Evolutionary conservation across 2,329 filamentous ascomycete genomes (phyloP).

Genomic region (Colletotrichum neosansevieriae): DNA sequence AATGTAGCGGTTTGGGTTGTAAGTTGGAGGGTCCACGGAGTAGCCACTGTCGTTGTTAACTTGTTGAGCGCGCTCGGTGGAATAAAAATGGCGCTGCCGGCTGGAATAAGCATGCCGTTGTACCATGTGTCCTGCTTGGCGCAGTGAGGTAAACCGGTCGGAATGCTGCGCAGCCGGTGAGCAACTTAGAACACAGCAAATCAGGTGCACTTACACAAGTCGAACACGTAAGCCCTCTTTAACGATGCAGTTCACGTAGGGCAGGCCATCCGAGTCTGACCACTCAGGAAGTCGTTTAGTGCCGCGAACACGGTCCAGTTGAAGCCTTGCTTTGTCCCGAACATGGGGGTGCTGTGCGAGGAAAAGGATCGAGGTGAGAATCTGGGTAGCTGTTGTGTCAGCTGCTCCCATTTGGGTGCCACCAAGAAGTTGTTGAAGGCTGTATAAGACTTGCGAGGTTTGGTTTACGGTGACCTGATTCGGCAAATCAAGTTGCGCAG

Average conservation of each 20-base stretch:
- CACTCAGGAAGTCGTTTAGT: constrained; percentile 51
- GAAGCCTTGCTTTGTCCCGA: constrained; percentile 53
- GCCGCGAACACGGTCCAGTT: constrained; percentile 55
- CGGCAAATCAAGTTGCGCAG: too few species aligned
- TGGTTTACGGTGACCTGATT: too few species aligned
- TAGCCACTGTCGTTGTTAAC: constrained; percentile 48
- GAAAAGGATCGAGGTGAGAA: constrained; percentile 53
- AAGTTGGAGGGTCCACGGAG: constrained; percentile 46
- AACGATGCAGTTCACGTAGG: constrained; percentile 55
- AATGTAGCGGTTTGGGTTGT: constrained; percentile 46
- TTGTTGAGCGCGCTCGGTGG: constrained; percentile 52
- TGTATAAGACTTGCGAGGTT: constrained; percentile 21
- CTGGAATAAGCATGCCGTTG: constrained; percentile 55
- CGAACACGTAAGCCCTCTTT: constrained; percentile 59
- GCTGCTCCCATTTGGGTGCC: constrained; percentile 51
- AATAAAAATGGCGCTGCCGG: constrained; percentile 52
- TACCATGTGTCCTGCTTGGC: constrained; percentile 51
- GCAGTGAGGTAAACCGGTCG: background rate
- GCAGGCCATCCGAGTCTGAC: constrained; percentile 53
- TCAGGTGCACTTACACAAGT: constrained; percentile 44
- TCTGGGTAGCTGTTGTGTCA: constrained; percentile 51
- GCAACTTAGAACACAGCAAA: too few species aligned
- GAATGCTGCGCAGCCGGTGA: background rate
- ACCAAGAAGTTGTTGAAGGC: constrained; percentile 53
- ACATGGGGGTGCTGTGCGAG: constrained; percentile 56